Base-by-base conservation (phyloP, 148 eudicot genomes). In the Silene conica region DNA sequence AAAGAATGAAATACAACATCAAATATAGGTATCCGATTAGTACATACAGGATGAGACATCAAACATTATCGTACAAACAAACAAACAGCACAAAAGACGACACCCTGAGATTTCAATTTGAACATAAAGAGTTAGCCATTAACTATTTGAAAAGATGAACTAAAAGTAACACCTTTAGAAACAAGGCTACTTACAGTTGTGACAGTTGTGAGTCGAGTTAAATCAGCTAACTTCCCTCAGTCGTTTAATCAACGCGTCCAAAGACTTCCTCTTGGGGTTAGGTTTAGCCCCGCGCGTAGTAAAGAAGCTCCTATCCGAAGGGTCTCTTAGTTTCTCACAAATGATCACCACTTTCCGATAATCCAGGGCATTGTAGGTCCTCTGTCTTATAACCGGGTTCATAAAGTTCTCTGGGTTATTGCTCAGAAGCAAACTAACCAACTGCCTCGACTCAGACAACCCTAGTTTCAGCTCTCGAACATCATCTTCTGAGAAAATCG, bases 301-400 rank as follows among this genome's bases (percentile, higher is more conserved):
- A 59, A 95, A 95, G 71, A 92, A 95, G 69, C 84, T 81, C 75
- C 98, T 71, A 64, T 95, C 98, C 3, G 97, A 83, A 56, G 91
- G 96, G 77, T 95, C 97, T 86, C 76, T 91, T 67, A 95, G 75
- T 78, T 95, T 95, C 81, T 95, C 98, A 7, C 93, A 89, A 56
- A 95, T 86, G 19, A 76, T 75, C 69, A 90, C 86, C 57, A 95
- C 97, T 83, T 95, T 95, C 80, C 96, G 72, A 80, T 92, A 89
- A 72, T 95, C 97, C 81, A 95, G 83, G 67, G 90, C 86, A 77
- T 85, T 87, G 78, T 92, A 95, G 76, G 93, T 95, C 78, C 87
- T 92, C 70, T 88, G 96, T 80, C 98, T 82, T 22, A 95, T 95
- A 16, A 95, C 97, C 2, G 98, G 92, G 81, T 95, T 95, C 62